Evolutionary conservation across 192 early-diverging fungal genomes (phyloP), one percentile per base, ranked within the genome.

Genomic region (Spizellomyces sp.): DNA sequence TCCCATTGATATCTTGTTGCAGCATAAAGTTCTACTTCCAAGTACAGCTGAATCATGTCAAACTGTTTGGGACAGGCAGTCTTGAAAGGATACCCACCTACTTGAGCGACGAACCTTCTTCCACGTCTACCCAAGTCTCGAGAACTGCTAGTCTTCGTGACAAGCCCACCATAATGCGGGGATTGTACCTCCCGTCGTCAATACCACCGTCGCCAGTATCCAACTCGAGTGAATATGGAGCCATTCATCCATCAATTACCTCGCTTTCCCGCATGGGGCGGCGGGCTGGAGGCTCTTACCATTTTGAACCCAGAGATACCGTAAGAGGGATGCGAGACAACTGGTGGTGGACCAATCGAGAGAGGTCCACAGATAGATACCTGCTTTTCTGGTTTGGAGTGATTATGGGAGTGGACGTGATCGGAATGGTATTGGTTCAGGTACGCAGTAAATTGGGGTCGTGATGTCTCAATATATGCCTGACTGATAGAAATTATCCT

Each of bases 61-160:
- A 60, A 46, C 72, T 74, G 21, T 74, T 74, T 48, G 72, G 72
- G 45, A 57, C 63, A n/a, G 72, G 65, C 15, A 61, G 36, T 27
- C 15, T 19, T 14, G 22, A 14, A 15, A 15, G n/a, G 0, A 5
- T 42, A 6, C 59, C 22, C 36, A 19, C 42, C 15, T 41, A 4
- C 17, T 61, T 15, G 6, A 14, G 42, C 14, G 22, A 61, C 3
- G 17, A 61, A 41, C 27, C 27, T 36, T 36, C 27, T 36, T 36
- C 27, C 27, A 36, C 27, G 27, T 36, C 27, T 36, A 36, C 27
- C 27, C 27, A 3, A 36, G 27, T 36, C 27, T 54, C 52, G 52
- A 36, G 27, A 3, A 36, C 27, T 36, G 27, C 27, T 36, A 36
- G 27, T 3, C 27, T 36, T 36, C 27, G 27, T 36, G 59, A 41